Evolutionary conservation across 805 yeast genomes (phyloP).

Genomic region (Starmera quercuum): DNA sequence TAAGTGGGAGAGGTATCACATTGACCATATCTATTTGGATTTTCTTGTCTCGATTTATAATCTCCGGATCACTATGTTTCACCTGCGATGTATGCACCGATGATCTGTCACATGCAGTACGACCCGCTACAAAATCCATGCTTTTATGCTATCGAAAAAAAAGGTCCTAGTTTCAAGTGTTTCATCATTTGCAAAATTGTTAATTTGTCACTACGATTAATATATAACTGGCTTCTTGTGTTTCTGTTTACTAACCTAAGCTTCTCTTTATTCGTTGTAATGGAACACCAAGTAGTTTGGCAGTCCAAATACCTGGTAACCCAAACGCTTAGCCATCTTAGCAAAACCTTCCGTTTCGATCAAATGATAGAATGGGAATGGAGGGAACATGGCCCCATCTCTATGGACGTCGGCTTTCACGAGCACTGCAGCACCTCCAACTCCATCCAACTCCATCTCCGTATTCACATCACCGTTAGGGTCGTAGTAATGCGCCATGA

Average conservation of each 20-base stretch:
- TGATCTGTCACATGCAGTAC: too few species aligned
- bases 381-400: conserved; percentile 99
- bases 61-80: too few species aligned
- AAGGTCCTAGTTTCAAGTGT: too few species aligned
- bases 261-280: conserved; percentile 56
- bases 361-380: conserved; percentile 93
- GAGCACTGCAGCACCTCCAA: conserved; percentile 94
- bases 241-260: background rate
- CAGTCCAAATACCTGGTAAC: conserved; percentile 84
- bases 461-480: conserved; percentile 50
- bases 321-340: conserved; percentile 93
- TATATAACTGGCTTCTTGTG: too few species aligned
- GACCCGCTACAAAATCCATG: too few species aligned
- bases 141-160: too few species aligned
- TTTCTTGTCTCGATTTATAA: too few species aligned
- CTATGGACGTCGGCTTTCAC: conserved; percentile 97
- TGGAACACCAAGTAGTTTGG: conserved; percentile 94
- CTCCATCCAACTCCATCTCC: conserved; percentile 90
- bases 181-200: too few species aligned
- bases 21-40: too few species aligned
- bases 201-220: too few species aligned
- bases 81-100: too few species aligned
- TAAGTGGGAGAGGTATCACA: too few species aligned
- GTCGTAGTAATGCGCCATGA: conserved; percentile 87
- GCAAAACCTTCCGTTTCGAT: conserved; percentile 98